Percentiles rank a stretch among this genome's conserved stretches.
Evolutionary conservation across 1,284 basidiomycete genomes (phyloP).

Genomic region (Leucoagaricus sp.): DNA sequence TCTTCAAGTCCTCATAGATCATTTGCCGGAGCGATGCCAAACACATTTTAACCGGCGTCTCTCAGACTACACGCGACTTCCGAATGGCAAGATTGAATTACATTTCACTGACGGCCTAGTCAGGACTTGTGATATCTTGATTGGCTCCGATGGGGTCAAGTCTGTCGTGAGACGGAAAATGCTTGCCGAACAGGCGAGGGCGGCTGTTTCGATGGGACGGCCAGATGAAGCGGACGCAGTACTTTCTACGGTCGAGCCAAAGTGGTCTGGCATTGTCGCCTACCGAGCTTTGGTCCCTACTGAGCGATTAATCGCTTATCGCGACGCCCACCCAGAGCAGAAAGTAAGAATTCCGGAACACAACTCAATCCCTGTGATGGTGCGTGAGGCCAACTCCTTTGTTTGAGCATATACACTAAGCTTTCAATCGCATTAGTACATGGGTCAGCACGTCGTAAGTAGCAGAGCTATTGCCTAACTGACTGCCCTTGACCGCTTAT

Average conservation of each 20-base stretch:
- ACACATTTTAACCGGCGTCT: slow-evolving; percentile 40
- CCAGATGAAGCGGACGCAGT: slow-evolving; percentile 19
- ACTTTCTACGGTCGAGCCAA: slow-evolving; percentile 20
- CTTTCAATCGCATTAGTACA: slow-evolving; percentile 21
- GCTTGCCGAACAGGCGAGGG: slow-evolving; percentile 30
- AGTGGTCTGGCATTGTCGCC: slow-evolving; percentile 30
- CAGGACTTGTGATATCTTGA: slow-evolving; percentile 43
- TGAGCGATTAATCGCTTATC: slow-evolving; percentile 22
- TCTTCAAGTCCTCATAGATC: slow-evolving; percentile 39
- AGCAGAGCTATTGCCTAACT: not conserved
- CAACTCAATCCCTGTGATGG: slow-evolving; percentile 27
- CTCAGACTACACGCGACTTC: slow-evolving; percentile 30
- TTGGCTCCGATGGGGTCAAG: slow-evolving; percentile 54
- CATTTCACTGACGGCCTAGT: slow-evolving; percentile 40
- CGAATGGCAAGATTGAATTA: slow-evolving; percentile 29
- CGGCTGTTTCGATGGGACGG: slow-evolving; percentile 17
- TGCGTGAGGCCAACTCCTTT: slow-evolving; percentile 14
- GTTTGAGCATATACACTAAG: not conserved
- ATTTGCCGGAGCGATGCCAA: slow-evolving; percentile 32
- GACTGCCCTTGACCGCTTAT: not conserved
- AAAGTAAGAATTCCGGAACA: slow-evolving; percentile 24
- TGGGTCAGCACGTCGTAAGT: slow-evolving; percentile 27
- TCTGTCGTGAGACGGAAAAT: slow-evolving; percentile 47
- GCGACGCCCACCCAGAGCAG: slow-evolving; percentile 24
- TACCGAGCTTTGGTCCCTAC: slow-evolving; percentile 28